phyloP scores from a whole-genome alignment of 2,329 filamentous ascomycete species.

The Thelonectria discophora region DNA sequence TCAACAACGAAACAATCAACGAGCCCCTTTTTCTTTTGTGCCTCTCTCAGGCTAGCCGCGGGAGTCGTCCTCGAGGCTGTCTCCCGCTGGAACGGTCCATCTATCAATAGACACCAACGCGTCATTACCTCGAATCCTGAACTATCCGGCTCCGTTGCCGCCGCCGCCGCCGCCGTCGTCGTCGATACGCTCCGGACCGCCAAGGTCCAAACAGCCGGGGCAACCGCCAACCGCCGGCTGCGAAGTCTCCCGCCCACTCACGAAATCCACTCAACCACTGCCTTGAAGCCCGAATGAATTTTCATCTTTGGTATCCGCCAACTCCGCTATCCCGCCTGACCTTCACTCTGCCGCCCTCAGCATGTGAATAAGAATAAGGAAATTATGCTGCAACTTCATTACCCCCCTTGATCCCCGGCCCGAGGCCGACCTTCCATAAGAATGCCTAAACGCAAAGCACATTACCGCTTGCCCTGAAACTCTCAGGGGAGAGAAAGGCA shows the following conservation, averaged over 20 bases:
- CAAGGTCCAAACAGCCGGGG: background rate
- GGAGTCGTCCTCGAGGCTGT: slow-evolving; percentile 19
- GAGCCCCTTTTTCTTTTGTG: slow-evolving; percentile 27
- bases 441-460: slow-evolving; percentile 27
- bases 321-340: slow-evolving; percentile 22
- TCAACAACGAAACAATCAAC: slow-evolving; percentile 14
- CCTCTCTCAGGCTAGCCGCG: slow-evolving; percentile 3
- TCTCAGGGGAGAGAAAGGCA: background rate
- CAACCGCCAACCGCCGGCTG: background rate
- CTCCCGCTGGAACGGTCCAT: slow-evolving; percentile 42
- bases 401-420: slow-evolving; percentile 8
- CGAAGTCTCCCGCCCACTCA: background rate
- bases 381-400: slow-evolving; percentile 26
- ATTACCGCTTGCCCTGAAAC: slow-evolving; percentile 20
- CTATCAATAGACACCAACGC: slow-evolving; percentile 38
- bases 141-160: background rate
- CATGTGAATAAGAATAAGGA: slow-evolving; percentile 16
- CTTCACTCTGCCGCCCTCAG: slow-evolving; percentile 8
- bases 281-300: slow-evolving; percentile 12
- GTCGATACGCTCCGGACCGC: slow-evolving; percentile 11
- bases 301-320: slow-evolving; percentile 27
- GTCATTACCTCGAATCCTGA: slow-evolving; percentile 26
- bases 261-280: slow-evolving; percentile 3
- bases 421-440: slow-evolving; percentile 5
- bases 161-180: slow-evolving; percentile 1